These are phyloP conservation scores for Talaromyces marneffei DNA, from an alignment of 2,329 filamentous ascomycete genomes.

Conservation along the genomic window DNA sequence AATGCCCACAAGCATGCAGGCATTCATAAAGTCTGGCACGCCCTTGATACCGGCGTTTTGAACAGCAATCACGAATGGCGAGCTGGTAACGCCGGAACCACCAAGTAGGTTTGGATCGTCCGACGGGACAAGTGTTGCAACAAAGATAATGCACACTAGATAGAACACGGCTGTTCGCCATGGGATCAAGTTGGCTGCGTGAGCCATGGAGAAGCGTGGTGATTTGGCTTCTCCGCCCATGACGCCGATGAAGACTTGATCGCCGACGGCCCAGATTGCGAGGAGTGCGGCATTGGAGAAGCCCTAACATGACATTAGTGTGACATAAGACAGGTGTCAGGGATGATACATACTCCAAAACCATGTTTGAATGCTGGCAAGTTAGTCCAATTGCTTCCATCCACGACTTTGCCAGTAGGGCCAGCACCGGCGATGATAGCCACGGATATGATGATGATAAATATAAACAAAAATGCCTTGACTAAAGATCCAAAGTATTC, in stretches of 20 bases:
- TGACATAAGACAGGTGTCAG: too few species aligned
- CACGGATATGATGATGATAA: slow-evolving; percentile 38
- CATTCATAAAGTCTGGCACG: slow-evolving; percentile 37
- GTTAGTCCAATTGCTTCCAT: background rate
- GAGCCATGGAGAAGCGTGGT: background rate
- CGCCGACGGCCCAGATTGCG: slow-evolving; percentile 7
- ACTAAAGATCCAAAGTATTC: slow-evolving; percentile 34
- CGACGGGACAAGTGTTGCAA: slow-evolving; percentile 65
- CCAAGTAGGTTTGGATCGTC: slow-evolving; percentile 52
- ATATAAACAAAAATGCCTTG: slow-evolving; percentile 20
- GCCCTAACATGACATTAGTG: background rate
- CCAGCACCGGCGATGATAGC: slow-evolving; percentile 32
- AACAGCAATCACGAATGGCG: slow-evolving; percentile 39
- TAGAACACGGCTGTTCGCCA: slow-evolving; percentile 64
- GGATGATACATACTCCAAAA: background rate
- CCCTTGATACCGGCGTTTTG: slow-evolving; percentile 29
- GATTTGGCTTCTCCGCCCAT: background rate
- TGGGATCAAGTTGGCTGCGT: slow-evolving; percentile 67
- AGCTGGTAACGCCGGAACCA: slow-evolving; percentile 29
- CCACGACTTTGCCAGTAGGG: slow-evolving; percentile 17
- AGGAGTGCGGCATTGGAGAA: background rate
- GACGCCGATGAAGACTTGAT: slow-evolving; percentile 32
- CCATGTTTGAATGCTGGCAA: background rate
- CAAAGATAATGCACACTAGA: slow-evolving; percentile 50
- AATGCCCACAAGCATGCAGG: slow-evolving; percentile 35